phyloP scores from a whole-genome alignment of 768 basidiomycete species.

The Leccinum boreale region DNA sequence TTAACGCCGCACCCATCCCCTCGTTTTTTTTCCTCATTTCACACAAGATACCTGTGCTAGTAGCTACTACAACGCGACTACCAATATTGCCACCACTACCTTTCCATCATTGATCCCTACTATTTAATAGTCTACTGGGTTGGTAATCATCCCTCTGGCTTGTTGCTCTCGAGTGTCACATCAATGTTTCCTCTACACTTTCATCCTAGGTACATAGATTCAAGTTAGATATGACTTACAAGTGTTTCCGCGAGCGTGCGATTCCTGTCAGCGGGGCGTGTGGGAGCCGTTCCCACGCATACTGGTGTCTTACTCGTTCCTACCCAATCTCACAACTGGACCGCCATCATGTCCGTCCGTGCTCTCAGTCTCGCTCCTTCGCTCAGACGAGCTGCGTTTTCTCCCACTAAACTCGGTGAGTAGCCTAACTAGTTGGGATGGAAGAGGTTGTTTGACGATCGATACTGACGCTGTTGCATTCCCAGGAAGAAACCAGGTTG shows the following conservation, averaged over 20 bases:
- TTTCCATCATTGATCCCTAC: background rate
- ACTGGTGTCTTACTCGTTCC: background rate
- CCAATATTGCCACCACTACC: conserved; percentile 6
- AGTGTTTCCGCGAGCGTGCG: conserved; percentile 3
- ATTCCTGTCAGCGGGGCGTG: conserved; percentile 4
- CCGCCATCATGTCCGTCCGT: conserved; percentile 43
- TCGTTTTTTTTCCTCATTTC: background rate
- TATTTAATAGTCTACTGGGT: background rate
- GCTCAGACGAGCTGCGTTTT: conserved; percentile 49
- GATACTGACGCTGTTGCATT: background rate
- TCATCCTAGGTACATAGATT: background rate
- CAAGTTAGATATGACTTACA: background rate
- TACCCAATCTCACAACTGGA: conserved; percentile 10
- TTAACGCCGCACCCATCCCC: background rate
- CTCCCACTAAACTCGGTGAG: conserved; percentile 12
- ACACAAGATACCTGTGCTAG: conserved; percentile 15
- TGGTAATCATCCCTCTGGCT: conserved; percentile 1
- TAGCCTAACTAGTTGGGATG: background rate
- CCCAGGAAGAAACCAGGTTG: conserved; percentile 43
- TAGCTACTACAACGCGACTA: conserved; percentile 2
- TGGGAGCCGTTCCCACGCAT: conserved; percentile 19
- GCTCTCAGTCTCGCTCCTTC: conserved; percentile 57
- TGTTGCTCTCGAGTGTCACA: conserved; percentile 11
- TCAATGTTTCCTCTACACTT: conserved; percentile 4
- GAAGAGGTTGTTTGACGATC: background rate